These are phyloP conservation scores for Nitzschia sp. DNA, from an alignment of 108 stramenopile genomes.

Conservation along the genomic window DNA sequence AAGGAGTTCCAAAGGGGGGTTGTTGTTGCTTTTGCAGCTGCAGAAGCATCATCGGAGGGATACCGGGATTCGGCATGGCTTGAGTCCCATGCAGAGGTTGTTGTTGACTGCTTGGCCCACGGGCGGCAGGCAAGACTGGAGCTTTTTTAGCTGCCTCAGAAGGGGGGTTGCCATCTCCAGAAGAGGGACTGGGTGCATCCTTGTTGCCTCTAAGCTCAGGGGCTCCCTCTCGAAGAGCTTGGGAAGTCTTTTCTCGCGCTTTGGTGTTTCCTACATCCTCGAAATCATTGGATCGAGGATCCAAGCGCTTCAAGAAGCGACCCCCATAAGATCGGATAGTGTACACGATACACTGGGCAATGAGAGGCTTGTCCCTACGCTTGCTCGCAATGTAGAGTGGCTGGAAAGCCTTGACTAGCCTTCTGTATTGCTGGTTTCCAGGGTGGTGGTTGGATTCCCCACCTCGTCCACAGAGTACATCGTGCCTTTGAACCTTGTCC, in stretches of 20 bases:
- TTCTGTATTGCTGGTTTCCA: slow-evolving; percentile 73
- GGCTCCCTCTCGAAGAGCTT: slow-evolving; percentile 77
- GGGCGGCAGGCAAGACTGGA: background rate
- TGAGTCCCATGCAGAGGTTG: background rate
- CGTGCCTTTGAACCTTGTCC: slow-evolving; percentile 36
- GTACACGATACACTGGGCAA: slow-evolving; percentile 71
- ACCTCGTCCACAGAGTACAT: slow-evolving; percentile 76
- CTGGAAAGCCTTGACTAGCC: slow-evolving; percentile 56
- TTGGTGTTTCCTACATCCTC: slow-evolving; percentile 54
- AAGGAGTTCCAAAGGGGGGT: background rate
- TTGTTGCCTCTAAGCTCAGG: slow-evolving; percentile 46
- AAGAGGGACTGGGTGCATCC: background rate
- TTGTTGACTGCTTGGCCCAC: background rate
- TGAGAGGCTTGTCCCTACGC: slow-evolving; percentile 64
- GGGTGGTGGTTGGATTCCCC: slow-evolving; percentile 82
- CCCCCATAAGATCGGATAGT: slow-evolving; percentile 60
- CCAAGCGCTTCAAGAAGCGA: slow-evolving; percentile 64
- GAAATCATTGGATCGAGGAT: background rate
- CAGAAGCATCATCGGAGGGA: background rate
- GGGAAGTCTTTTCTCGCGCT: slow-evolving; percentile 75
- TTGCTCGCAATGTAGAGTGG: slow-evolving; percentile 48
- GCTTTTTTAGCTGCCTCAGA: background rate
- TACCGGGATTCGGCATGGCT: background rate
- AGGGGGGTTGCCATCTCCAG: background rate
- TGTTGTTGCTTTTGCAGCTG: slow-evolving; percentile 10